Percentiles rank a stretch among this genome's conserved stretches.
Evolutionary conservation across 2,329 filamentous ascomycete species (phyloP).

Genomic region (Lecanoromycetidae sp.): DNA sequence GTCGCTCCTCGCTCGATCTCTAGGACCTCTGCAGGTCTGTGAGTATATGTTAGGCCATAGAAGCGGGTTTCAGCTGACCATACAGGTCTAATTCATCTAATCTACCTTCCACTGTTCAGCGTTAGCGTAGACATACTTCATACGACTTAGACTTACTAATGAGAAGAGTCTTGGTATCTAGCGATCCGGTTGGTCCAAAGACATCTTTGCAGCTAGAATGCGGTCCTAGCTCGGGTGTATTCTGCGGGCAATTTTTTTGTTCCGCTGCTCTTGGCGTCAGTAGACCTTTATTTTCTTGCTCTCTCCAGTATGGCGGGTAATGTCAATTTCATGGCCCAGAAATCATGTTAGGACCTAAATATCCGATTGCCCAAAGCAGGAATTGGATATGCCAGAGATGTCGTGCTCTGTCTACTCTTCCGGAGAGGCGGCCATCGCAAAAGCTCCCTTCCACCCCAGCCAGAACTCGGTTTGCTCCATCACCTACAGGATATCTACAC

Average conservation of each 20-base stretch:
- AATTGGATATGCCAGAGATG: slow-evolving; percentile 10
- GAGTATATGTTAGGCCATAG: slow-evolving; percentile 1
- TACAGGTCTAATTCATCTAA: slow-evolving; percentile 50
- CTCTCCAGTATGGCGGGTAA: not conserved
- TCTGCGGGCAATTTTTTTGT: not conserved
- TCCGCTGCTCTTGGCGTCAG: no score
- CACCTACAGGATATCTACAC: slow-evolving; percentile 87
- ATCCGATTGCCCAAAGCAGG: not conserved
- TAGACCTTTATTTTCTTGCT: not conserved
- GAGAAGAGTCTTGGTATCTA: not conserved
- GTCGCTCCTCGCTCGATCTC: slow-evolving; percentile 59
- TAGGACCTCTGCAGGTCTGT: slow-evolving; percentile 47
- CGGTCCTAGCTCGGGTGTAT: no score
- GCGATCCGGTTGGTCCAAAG: no score
- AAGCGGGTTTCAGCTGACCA: slow-evolving; percentile 31
- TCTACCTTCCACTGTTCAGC: slow-evolving; percentile 9
- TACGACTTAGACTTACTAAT: not conserved
- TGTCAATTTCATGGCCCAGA: not conserved
- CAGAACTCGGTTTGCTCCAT: slow-evolving; percentile 84
- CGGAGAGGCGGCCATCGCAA: slow-evolving; percentile 26
- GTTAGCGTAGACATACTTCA: not conserved
- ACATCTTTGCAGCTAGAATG: no score
- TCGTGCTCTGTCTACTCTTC: slow-evolving; percentile 14
- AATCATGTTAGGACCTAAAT: not conserved
- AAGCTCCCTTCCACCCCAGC: slow-evolving; percentile 45